Conservation (phyloP, 75 land plant species). For the Pseudotsuga menziesii region DNA sequence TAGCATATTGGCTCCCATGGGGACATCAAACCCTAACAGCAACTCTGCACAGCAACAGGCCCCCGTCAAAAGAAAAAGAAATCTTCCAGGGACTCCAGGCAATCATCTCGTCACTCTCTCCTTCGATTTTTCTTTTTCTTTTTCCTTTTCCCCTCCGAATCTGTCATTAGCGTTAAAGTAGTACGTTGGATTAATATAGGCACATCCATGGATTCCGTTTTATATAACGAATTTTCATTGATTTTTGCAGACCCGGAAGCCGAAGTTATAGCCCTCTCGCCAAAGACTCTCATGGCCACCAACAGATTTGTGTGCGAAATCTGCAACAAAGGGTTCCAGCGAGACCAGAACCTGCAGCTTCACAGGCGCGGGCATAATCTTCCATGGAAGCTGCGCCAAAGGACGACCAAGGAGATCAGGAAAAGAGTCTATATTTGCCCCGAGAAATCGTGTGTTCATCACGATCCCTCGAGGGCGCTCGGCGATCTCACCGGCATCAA, state of each 20-base stretch:
- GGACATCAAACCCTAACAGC: conserved; percentile 5
- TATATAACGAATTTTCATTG: not conserved
- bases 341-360: conserved; percentile 77
- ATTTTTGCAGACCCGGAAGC: conserved; percentile 65
- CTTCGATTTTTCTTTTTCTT: not conserved
- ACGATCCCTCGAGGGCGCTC: conserved; percentile 48
- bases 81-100: conserved; percentile 80
- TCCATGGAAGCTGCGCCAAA: conserved; percentile 79
- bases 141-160: not conserved
- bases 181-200: not conserved
- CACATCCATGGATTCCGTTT: no score
- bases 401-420: conserved; percentile 58
- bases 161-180: not conserved
- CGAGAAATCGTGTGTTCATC: conserved; percentile 43
- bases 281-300: conserved; percentile 76
- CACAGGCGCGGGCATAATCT: conserved; percentile 77
- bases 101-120: not conserved
- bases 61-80: conserved; percentile 56
- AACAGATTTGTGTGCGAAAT: conserved; percentile 81
- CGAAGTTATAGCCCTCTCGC: conserved; percentile 73
- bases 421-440: conserved; percentile 62
- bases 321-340: conserved; percentile 78
- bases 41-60: conserved; percentile 10
- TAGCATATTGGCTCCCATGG: not conserved
- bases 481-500: conserved; percentile 66